Percentiles rank a stretch among this genome's conserved stretches.
These are phyloP conservation scores for Saccharomyces hybrid DNA, from an alignment of 1,139 yeast species.

Conservation along the genomic window DNA sequence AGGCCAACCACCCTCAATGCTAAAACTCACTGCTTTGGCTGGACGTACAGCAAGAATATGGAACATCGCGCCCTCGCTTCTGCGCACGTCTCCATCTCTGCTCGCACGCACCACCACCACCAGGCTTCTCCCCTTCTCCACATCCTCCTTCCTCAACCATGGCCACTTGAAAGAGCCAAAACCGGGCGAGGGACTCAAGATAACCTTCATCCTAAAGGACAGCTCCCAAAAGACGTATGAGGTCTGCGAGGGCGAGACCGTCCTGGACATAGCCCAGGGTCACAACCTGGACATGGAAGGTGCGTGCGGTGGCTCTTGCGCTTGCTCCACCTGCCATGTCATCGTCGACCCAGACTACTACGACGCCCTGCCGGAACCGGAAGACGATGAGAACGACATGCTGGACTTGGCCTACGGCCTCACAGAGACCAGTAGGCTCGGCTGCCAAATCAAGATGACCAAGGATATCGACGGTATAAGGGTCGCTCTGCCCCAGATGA, in stretches of 20 bases:
- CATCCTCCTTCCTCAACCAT: conserved; percentile 35
- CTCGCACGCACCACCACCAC: neutral
- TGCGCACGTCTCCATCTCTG: neutral
- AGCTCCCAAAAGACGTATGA: conserved; percentile 77
- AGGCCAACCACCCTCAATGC: neutral
- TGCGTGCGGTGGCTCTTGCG: conserved; percentile 98
- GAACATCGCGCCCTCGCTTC: neutral
- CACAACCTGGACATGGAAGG: conserved; percentile 94
- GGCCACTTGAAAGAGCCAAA: conserved; percentile 87
- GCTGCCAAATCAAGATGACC: conserved; percentile 87
- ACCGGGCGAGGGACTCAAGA: conserved; percentile 81
- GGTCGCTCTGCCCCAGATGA: conserved; percentile 97
- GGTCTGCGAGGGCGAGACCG: conserved; percentile 86
- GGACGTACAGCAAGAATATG: neutral
- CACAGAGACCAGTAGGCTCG: conserved; percentile 88
- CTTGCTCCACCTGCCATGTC: conserved; percentile 95
- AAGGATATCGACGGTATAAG: conserved; percentile 88
- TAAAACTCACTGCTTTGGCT: neutral
- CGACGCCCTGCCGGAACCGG: conserved; percentile 89
- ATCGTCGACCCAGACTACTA: conserved; percentile 92
- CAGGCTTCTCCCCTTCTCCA: conserved; percentile 9
- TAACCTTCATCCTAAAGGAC: conserved; percentile 87
- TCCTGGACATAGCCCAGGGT: conserved; percentile 92
- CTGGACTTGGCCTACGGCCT: conserved; percentile 93
- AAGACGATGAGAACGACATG: conserved; percentile 98